These are phyloP conservation scores for Alternaria incomplexa DNA, from an alignment of 2,329 filamentous ascomycete species.

Conservation along the genomic window DNA sequence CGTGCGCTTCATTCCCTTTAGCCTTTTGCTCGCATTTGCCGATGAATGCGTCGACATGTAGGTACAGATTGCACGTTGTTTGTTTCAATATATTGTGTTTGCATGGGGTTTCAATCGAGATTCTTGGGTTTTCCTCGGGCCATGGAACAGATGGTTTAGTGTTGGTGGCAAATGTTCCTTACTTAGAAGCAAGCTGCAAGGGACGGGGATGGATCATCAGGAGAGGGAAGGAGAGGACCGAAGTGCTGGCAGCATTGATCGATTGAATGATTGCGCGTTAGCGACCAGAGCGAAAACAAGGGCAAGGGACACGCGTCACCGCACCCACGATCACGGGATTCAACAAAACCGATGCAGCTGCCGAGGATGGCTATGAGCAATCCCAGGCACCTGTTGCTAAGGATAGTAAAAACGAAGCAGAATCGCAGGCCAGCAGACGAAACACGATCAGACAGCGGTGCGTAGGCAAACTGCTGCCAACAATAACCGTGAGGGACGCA, in stretches of 20 bases:
- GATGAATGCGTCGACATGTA: neutral
- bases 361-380: neutral
- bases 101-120: neutral
- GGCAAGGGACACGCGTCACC: slow-evolving; percentile 9
- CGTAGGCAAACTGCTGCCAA: neutral
- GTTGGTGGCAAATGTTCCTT: neutral
- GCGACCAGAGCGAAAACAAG: neutral
- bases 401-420: slow-evolving; percentile 3
- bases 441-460: slow-evolving; percentile 4
- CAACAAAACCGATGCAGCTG: neutral
- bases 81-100: slow-evolving; percentile 11
- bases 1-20: slow-evolving; percentile 4
- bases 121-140: neutral
- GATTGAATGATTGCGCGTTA: neutral
- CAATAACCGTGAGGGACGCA: neutral
- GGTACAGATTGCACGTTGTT: slow-evolving; percentile 1
- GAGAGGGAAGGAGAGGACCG: neutral
- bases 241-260: neutral
- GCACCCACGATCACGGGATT: neutral
- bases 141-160: neutral
- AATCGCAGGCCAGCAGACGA: neutral
- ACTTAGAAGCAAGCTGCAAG: slow-evolving; percentile 4
- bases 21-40: neutral
- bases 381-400: slow-evolving; percentile 1
- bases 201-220: slow-evolving; percentile 1